Conservation (phyloP, 108 stramenopile species). For the Pseudonitzschia pungens region DNA sequence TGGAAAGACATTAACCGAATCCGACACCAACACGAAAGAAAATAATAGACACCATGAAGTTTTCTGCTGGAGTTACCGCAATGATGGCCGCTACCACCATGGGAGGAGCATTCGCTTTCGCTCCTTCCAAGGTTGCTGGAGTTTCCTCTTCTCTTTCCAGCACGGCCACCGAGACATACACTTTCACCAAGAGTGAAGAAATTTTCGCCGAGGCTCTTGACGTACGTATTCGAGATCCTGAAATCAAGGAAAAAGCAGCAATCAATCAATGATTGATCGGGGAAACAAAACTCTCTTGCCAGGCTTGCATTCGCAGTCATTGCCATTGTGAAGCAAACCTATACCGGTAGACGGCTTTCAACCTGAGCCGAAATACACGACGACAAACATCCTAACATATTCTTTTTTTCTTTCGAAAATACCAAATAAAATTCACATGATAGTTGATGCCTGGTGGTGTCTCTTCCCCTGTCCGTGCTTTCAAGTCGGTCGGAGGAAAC, state of each 20-base stretch:
- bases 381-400: conserved; percentile 11
- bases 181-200: conserved; percentile 86
- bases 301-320: too few species aligned
- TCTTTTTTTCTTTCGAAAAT: neutral
- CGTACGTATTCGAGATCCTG: conserved; percentile 42
- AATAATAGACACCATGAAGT: conserved; percentile 51
- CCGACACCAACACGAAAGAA: neutral
- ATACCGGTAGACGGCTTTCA: neutral
- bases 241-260: neutral
- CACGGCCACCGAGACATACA: conserved; percentile 52
- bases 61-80: conserved; percentile 56
- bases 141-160: conserved; percentile 27
- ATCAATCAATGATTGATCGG: too few species aligned
- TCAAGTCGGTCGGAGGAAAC: conserved; percentile 97
- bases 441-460: conserved; percentile 99
- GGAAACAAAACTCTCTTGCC: too few species aligned
- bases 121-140: conserved; percentile 34
- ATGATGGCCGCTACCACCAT: conserved; percentile 44
- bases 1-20: neutral
- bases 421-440: neutral
- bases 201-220: conserved; percentile 83
- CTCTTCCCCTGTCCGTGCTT: conserved; percentile 96
- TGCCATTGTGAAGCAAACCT: too few species aligned
- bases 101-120: conserved; percentile 62
- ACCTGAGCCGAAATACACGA: neutral